Conservation (phyloP, 176 grass and related monocot species). For the Zizania latifolia region DNA sequence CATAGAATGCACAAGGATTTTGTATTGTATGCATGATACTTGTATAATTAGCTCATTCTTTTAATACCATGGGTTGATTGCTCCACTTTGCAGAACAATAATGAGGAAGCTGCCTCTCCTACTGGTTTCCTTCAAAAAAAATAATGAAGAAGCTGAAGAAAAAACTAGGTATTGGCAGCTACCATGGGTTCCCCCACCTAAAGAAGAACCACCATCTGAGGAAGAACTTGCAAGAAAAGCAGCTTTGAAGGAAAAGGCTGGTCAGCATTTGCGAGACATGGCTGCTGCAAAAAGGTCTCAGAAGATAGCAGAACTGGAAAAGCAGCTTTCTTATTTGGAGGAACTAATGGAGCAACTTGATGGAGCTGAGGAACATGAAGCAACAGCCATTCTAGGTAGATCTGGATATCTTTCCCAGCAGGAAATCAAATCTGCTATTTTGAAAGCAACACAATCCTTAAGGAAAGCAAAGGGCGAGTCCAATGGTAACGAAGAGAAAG, state of each 20-base stretch:
- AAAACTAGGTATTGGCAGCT: conserved; percentile 95
- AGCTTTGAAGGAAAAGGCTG: conserved; percentile 87
- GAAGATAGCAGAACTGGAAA: conserved; percentile 73
- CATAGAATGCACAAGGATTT: conserved; percentile 3
- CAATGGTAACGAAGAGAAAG: conserved; percentile 55
- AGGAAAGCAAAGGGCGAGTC: conserved; percentile 92
- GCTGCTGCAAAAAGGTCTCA: conserved; percentile 78
- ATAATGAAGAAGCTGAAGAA: conserved; percentile 82
- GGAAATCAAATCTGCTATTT: conserved; percentile 71
- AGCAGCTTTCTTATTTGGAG: conserved; percentile 60
- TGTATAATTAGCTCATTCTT: conserved; percentile 13
- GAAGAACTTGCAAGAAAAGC: conserved; percentile 96
- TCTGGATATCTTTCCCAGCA: conserved; percentile 69
- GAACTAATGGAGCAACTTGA: conserved; percentile 70
- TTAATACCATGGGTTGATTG: conserved; percentile 25
- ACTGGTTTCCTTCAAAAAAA: too few species aligned
- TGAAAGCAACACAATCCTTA: conserved; percentile 64
- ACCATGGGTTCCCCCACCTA: conserved; percentile 86
- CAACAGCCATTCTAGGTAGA: conserved; percentile 49
- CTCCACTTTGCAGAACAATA: conserved; percentile 64
- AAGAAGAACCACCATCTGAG: conserved; percentile 82
- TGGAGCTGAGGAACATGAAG: conserved; percentile 61
- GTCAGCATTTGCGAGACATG: conserved; percentile 84
- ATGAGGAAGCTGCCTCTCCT: conserved; percentile 78
- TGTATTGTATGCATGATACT: conserved; percentile 2